Base-by-base conservation (phyloP, 2,329 filamentous ascomycete genomes). In the Aspergillus unguis region DNA sequence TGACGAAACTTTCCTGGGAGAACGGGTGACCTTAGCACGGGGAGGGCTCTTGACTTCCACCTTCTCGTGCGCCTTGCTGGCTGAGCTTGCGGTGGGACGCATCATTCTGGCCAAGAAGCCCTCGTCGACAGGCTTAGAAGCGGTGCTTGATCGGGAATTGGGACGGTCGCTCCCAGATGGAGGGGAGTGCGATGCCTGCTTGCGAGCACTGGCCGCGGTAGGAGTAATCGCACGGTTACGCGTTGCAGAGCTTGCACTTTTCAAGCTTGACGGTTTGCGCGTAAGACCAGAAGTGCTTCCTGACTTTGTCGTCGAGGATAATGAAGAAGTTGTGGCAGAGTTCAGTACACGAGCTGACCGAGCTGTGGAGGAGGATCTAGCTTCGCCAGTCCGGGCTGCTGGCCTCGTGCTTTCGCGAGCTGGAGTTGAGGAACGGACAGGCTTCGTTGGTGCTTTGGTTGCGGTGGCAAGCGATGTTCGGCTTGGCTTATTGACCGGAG, bases 31-130 rank as follows among this genome's bases (percentile, higher is more conserved):
- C 32, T 60, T 59, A 17, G 57, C 38, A 50, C 66, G 68, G 5
- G 74, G 70, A 33, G 72, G 71, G 44, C 68, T 71, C 54, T 70
- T 74, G 4, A 64, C 45, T 27, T 77, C 75, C 4, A 72, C 51
- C 57, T 75, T 77, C 11, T 79, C 77, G 45, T 78, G 75, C 10
- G 67, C 64, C 58, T 79, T 79, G 57, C 68, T 77, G 6, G 76
- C 75, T 46, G 76, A 78, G 56, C 75, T 77, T 31, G 75, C 73
- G 9, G 77, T 79, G 25, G 77, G 77, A 4, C 77, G 72, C 74
- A 78, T 79, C 75, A 79, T 78, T 48, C 77, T 67, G 10, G 76
- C 76, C 32, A 79, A 62, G 58, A 79, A 79, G 1, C 73, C 65
- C 31, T 78, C 75, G 52, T 76, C 74, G 4, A 74, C 65, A 6